phyloP scores from a whole-genome alignment of 345 rosid species.

The Brassica nigra region DNA sequence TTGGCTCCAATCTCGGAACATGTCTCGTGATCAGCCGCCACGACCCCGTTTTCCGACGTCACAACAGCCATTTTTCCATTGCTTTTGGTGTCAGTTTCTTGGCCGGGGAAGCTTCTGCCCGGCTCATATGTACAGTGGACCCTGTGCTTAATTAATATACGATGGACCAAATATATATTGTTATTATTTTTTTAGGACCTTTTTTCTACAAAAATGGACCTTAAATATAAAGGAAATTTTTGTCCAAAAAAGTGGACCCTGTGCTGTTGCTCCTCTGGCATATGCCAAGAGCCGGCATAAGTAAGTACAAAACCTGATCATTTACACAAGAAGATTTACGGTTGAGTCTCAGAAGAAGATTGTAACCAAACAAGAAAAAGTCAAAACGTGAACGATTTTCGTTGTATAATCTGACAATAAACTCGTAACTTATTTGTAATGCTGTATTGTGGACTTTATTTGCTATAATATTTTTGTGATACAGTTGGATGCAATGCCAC shows the following conservation, averaged over 20 bases:
- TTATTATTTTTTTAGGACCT: no score
- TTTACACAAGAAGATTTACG: background rate
- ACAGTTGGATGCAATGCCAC: background rate
- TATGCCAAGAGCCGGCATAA: no score
- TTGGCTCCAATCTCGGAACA: slow-evolving; percentile 77
- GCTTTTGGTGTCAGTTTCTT: slow-evolving; percentile 16
- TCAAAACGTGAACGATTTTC: background rate
- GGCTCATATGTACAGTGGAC: no score
- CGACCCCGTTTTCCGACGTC: slow-evolving; percentile 70
- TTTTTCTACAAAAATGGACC: no score
- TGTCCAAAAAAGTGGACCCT: no score
- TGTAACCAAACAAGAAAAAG: background rate
- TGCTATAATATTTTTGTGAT: background rate
- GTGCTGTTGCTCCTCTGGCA: no score
- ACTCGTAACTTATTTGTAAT: background rate
- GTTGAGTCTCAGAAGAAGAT: background rate
- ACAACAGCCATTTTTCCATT: slow-evolving; percentile 44
- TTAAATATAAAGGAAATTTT: no score
- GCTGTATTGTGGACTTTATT: background rate
- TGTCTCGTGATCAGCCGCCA: slow-evolving; percentile 79
- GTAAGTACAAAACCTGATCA: background rate
- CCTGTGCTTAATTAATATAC: no score
- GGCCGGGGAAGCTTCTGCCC: background rate
- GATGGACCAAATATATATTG: no score
- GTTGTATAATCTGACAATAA: background rate